A percentile compares a stretch with the other conserved stretches of the same genome.
Evolutionary conservation across 768 basidiomycete species (phyloP).

Genomic region (Lentinula edodes): DNA sequence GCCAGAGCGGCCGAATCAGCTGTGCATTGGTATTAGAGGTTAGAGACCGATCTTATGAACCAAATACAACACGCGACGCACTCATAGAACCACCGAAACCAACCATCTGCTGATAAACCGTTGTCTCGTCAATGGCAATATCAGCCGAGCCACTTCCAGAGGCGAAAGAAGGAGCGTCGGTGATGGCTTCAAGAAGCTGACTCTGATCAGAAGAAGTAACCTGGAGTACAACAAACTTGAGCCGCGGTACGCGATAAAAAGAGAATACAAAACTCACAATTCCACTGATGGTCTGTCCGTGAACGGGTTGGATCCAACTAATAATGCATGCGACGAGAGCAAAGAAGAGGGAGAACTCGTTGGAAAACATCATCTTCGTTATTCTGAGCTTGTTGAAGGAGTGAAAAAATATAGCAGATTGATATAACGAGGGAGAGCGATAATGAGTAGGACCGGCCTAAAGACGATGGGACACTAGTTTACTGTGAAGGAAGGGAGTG

Average conservation of each 20-base stretch:
- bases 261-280: neutral
- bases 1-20: conserved; percentile 7
- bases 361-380: neutral
- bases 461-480: neutral
- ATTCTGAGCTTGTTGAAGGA: neutral
- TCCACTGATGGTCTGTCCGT: conserved; percentile 1
- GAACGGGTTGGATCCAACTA: neutral
- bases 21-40: neutral
- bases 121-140: conserved; percentile 7
- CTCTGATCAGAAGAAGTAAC: neutral
- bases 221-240: neutral
- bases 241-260: neutral
- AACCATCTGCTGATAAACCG: conserved; percentile 5
- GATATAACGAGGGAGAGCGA: neutral
- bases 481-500: neutral
- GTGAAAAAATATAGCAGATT: neutral
- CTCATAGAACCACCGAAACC: conserved; percentile 11
- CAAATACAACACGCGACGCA: conserved; percentile 1
- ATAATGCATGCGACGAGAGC: neutral
- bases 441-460: conserved; percentile 2
- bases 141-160: neutral
- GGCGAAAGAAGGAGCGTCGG: neutral
- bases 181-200: neutral
- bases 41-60: neutral
- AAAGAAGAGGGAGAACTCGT: neutral